phyloP scores from a whole-genome alignment of 2,329 filamentous ascomycete species.

The Diaporthe sp. region DNA sequence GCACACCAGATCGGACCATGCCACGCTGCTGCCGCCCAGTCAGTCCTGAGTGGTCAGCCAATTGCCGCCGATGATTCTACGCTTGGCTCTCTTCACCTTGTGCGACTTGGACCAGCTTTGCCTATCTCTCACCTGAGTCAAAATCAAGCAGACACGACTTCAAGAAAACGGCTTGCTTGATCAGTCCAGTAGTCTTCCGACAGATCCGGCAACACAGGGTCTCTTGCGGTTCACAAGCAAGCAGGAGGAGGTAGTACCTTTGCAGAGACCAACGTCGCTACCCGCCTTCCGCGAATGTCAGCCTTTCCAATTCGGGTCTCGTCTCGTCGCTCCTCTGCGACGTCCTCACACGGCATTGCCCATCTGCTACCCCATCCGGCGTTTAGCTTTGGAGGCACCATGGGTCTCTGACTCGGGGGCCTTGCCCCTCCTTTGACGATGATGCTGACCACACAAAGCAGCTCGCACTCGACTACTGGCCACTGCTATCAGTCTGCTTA shows the following conservation, averaged over 20 bases:
- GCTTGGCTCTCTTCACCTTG: conserved; percentile 29
- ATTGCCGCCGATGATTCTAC: conserved; percentile 17
- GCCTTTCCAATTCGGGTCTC: conserved; percentile 11
- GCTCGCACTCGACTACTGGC: neutral
- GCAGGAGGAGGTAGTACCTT: conserved; percentile 6
- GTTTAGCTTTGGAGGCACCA: conserved; percentile 32
- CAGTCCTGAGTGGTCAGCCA: conserved; percentile 2
- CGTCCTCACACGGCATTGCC: conserved; percentile 31
- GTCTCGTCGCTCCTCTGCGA: conserved; percentile 30
- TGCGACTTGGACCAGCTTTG: conserved; percentile 14
- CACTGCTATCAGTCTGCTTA: neutral
- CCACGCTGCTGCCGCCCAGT: conserved; percentile 17
- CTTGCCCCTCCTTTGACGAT: neutral
- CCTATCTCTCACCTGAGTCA: neutral
- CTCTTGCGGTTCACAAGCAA: conserved; percentile 17
- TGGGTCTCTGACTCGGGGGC: conserved; percentile 29
- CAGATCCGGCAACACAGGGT: conserved; percentile 23
- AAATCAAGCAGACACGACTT: neutral
- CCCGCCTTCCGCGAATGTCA: conserved; percentile 32
- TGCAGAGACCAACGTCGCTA: conserved; percentile 23
- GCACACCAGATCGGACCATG: conserved; percentile 36
- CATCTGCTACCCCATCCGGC: conserved; percentile 24
- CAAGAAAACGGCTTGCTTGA: conserved; percentile 18
- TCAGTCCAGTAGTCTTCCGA: conserved; percentile 23
- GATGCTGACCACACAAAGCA: neutral